Evolutionary conservation across 2,329 filamentous ascomycete genomes (phyloP).

Genomic region (Monilinia polystroma): DNA sequence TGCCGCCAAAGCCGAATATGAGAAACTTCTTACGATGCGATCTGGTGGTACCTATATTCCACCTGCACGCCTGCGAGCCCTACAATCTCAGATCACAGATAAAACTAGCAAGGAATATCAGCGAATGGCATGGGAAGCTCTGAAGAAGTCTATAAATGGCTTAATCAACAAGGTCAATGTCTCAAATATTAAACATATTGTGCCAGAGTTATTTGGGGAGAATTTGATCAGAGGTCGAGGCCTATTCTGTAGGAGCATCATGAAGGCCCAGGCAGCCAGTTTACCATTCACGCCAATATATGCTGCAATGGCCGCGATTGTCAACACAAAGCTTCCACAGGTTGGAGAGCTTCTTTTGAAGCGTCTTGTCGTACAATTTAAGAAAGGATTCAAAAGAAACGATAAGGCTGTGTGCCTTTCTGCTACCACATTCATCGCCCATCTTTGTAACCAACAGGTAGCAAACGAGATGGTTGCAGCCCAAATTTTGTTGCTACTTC

Average conservation of each 20-base stretch:
- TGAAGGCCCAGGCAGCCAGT: constrained; percentile 97
- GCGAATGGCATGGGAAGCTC: constrained; percentile 97
- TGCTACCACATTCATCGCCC: constrained; percentile 90
- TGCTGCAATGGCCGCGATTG: constrained; percentile 90
- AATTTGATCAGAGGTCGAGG: constrained; percentile 90
- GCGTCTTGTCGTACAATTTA: constrained; percentile 84
- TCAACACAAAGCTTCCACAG: constrained; percentile 95
- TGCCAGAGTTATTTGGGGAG: constrained; percentile 92
- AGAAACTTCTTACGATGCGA: constrained; percentile 87
- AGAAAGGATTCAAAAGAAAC: constrained; percentile 92
- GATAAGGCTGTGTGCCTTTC: constrained; percentile 95
- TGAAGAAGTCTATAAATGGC: constrained; percentile 98
- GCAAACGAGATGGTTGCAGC: constrained; percentile 90
- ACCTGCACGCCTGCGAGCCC: constrained; percentile 80
- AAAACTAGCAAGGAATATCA: constrained; percentile 96
- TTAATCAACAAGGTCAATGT: constrained; percentile 99
- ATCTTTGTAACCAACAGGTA: constrained; percentile 94
- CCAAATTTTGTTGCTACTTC: constrained; percentile 85
- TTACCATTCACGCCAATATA: constrained; percentile 96
- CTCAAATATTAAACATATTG: constrained; percentile 95
- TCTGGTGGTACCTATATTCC: constrained; percentile 97
- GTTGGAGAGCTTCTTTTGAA: constrained; percentile 89
- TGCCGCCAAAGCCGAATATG: constrained; percentile 86
- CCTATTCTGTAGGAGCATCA: constrained; percentile 91
- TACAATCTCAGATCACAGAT: constrained; percentile 96